A percentile compares a stretch with the other conserved stretches of the same genome.
These are phyloP conservation scores for Rhypophila decipiens DNA, from an alignment of 495 filamentous ascomycete genomes.

Conservation along the genomic window DNA sequence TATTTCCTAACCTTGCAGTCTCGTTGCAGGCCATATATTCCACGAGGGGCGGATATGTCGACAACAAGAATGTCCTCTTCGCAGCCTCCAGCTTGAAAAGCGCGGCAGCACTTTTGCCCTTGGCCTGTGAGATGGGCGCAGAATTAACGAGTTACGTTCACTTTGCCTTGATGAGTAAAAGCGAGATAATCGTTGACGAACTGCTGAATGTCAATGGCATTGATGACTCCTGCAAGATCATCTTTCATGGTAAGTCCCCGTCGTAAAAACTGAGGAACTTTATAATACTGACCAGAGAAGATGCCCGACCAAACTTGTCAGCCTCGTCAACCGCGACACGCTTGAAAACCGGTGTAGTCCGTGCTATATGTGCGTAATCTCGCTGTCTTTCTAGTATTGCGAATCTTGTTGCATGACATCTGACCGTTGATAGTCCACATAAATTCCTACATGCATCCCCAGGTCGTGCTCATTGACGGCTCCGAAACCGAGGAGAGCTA, in stretches of 20 bases:
- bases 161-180: conserved; percentile 50
- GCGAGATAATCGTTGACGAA: conserved; percentile 45
- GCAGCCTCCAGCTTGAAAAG: conserved; percentile 52
- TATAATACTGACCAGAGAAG: conserved; percentile 21
- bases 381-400: not conserved
- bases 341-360: conserved; percentile 33
- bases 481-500: conserved; percentile 42
- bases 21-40: conserved; percentile 33
- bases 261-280: not conserved
- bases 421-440: conserved; percentile 35
- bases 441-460: conserved; percentile 51
- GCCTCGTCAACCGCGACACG: conserved; percentile 44
- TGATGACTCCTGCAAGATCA: conserved; percentile 45
- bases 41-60: conserved; percentile 25
- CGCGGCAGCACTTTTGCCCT: conserved; percentile 47
- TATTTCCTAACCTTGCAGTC: conserved; percentile 28
- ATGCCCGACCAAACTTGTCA: conserved; percentile 49
- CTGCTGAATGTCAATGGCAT: conserved; percentile 52
- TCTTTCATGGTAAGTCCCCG: conserved; percentile 44
- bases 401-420: not conserved
- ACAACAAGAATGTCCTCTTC: conserved; percentile 54
- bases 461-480: conserved; percentile 49
- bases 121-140: conserved; percentile 55
- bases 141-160: conserved; percentile 54
- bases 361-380: conserved; percentile 35